Conservation (phyloP, 495 filamentous ascomycete species). For the Trichoderma virens region DNA sequence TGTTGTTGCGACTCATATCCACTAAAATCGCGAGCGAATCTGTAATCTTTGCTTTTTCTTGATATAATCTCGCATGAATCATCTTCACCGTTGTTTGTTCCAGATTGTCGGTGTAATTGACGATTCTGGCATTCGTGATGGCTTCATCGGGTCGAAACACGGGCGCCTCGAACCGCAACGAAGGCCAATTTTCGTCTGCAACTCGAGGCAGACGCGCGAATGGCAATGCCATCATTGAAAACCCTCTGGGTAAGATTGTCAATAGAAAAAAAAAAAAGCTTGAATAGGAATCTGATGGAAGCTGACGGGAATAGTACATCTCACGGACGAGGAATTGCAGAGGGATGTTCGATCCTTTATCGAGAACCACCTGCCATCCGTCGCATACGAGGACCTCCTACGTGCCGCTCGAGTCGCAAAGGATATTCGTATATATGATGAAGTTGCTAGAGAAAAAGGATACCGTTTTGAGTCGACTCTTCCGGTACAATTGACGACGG, state of each 20-base stretch:
- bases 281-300: background rate
- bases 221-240: slow-evolving; percentile 19
- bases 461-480: background rate
- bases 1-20: background rate
- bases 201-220: slow-evolving; percentile 17
- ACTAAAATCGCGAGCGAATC: background rate
- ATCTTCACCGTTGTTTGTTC: background rate
- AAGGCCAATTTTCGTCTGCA: background rate
- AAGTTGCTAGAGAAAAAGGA: slow-evolving; percentile 14
- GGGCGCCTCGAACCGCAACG: background rate
- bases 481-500: background rate
- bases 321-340: slow-evolving; percentile 22
- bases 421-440: slow-evolving; percentile 21
- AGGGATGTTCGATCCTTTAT: slow-evolving; percentile 18
- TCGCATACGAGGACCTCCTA: slow-evolving; percentile 15
- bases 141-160: background rate
- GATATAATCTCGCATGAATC: background rate
- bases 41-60: background rate
- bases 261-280: no score
- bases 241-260: slow-evolving; percentile 17
- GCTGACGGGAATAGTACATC: slow-evolving; percentile 17
- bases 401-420: slow-evolving; percentile 23
- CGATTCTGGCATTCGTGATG: background rate
- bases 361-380: slow-evolving; percentile 11
- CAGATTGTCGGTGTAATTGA: background rate